Evolutionary conservation across 106 monocot genomes (phyloP).

Genomic region (Acanthochlamys bracteata): DNA sequence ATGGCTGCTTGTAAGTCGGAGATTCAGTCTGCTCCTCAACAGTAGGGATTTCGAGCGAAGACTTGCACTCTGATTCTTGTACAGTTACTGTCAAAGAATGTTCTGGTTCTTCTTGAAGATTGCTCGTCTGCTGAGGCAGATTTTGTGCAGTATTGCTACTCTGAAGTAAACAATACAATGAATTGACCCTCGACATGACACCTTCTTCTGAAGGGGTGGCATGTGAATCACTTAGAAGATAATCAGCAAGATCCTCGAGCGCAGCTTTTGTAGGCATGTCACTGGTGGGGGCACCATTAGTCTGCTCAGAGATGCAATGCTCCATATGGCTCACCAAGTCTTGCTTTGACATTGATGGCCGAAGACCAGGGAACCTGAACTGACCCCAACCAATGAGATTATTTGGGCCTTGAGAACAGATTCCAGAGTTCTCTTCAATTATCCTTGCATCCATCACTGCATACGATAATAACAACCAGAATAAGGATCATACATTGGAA

Average conservation of each 20-base stretch:
- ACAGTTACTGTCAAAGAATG: background rate
- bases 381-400: slow-evolving; percentile 32
- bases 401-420: slow-evolving; percentile 14
- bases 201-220: slow-evolving; percentile 45
- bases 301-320: slow-evolving; percentile 66
- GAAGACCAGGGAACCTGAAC: slow-evolving; percentile 49
- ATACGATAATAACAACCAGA: background rate
- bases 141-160: slow-evolving; percentile 29
- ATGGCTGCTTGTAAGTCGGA: background rate
- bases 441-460: slow-evolving; percentile 24
- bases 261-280: slow-evolving; percentile 25
- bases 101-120: background rate
- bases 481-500: background rate
- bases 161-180: slow-evolving; percentile 69
- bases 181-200: slow-evolving; percentile 71
- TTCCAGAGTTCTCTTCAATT: slow-evolving; percentile 10
- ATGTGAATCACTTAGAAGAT: slow-evolving; percentile 63
- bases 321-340: slow-evolving; percentile 77
- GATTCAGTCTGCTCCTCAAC: slow-evolving; percentile 9
- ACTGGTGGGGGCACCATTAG: slow-evolving; percentile 18
- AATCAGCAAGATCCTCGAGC: slow-evolving; percentile 55
- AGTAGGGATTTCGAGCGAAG: slow-evolving; percentile 11
- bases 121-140: slow-evolving; percentile 11
- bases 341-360: slow-evolving; percentile 74
- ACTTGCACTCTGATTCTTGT: background rate